Evolutionary conservation across 1,139 yeast species (phyloP).

Genomic region (Magnusiomyces magnusii): DNA sequence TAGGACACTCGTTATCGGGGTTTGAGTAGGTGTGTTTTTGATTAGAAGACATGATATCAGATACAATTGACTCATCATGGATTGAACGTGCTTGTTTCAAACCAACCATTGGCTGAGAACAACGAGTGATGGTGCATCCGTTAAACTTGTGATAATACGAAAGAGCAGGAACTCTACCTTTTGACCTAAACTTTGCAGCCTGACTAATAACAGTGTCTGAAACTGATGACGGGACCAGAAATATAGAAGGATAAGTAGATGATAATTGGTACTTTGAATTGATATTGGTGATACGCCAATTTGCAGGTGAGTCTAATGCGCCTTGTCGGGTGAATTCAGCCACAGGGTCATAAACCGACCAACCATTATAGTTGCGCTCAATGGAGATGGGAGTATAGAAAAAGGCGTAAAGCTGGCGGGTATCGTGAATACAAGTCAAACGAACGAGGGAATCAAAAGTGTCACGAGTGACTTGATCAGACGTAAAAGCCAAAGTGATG

Average conservation of each 20-base stretch:
- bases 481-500: conserved; percentile 64
- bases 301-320: conserved; percentile 22
- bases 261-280: conserved; percentile 64
- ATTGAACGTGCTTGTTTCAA: conserved; percentile 78
- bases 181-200: conserved; percentile 80
- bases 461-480: conserved; percentile 54
- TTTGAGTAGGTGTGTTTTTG: conserved; percentile 26
- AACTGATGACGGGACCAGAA: conserved; percentile 65
- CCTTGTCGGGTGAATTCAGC: conserved; percentile 58
- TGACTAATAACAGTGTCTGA: conserved; percentile 78
- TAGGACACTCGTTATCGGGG: conserved; percentile 23
- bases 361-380: conserved; percentile 52
- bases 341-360: conserved; percentile 60
- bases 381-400: conserved; percentile 52
- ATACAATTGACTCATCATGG: conserved; percentile 80
- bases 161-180: conserved; percentile 73
- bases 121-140: conserved; percentile 71
- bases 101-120: conserved; percentile 92
- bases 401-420: conserved; percentile 63
- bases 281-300: conserved; percentile 65
- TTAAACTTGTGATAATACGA: conserved; percentile 67
- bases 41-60: conserved; percentile 57
- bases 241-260: conserved; percentile 60
- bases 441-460: conserved; percentile 66
- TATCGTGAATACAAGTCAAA: conserved; percentile 49